These are phyloP conservation scores for Lactarius pseudohatsudake DNA, from an alignment of 768 basidiomycete species.

Conservation along the genomic window DNA sequence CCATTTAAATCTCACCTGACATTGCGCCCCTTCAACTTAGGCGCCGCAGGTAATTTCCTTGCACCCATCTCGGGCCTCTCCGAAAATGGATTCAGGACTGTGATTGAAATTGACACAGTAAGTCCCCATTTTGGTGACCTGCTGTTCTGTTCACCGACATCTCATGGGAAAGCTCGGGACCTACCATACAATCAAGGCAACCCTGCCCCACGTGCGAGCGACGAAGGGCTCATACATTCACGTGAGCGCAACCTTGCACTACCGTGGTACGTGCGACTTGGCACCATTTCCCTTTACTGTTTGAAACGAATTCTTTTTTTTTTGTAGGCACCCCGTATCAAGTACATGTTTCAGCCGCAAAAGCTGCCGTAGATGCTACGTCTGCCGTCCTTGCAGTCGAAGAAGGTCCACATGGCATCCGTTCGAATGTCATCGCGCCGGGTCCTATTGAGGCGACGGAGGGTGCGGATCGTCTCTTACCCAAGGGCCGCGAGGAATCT, in stretches of 20 bases:
- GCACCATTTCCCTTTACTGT: not conserved
- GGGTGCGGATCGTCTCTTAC: slow-evolving; percentile 59
- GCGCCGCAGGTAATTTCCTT: slow-evolving; percentile 96
- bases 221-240: slow-evolving; percentile 83
- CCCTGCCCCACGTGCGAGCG: slow-evolving; percentile 67
- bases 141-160: not conserved
- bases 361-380: slow-evolving; percentile 90
- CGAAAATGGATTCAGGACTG: slow-evolving; percentile 88
- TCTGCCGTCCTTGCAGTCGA: slow-evolving; percentile 86
- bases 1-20: not conserved
- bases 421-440: slow-evolving; percentile 84
- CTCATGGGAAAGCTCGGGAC: slow-evolving; percentile 69
- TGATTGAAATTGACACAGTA: slow-evolving; percentile 92
- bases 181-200: slow-evolving; percentile 93
- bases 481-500: slow-evolving; percentile 18
- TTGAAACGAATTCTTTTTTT: not conserved
- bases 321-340: slow-evolving; percentile 74
- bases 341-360: slow-evolving; percentile 92
- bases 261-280: slow-evolving; percentile 52
- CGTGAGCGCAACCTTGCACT: slow-evolving; percentile 88
- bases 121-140: slow-evolving; percentile 29
- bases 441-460: slow-evolving; percentile 83
- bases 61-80: slow-evolving; percentile 81
- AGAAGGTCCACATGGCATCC: slow-evolving; percentile 92
- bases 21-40: slow-evolving; percentile 39